Percentiles rank a stretch among this genome's conserved stretches.
Conservation (phyloP, 2,329 filamentous ascomycete species). For the Raffaelea deltoideospora region DNA sequence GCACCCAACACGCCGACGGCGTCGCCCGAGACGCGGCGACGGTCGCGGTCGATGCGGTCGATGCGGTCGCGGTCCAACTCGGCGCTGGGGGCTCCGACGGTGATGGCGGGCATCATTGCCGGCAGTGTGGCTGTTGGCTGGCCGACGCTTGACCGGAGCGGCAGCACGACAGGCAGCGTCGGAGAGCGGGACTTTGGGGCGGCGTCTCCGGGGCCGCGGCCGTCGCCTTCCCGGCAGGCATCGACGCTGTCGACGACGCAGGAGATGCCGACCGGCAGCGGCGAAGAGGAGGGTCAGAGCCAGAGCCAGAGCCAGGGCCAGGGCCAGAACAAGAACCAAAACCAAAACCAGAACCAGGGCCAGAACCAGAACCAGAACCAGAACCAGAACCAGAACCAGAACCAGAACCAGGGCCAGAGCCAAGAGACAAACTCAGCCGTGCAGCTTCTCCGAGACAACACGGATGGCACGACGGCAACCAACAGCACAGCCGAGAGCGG, state of each 20-base stretch:
- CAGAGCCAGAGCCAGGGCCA: no score
- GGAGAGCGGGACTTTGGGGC: background rate
- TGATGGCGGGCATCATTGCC: conserved; percentile 73
- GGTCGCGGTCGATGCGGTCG: conserved; percentile 40
- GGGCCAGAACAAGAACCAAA: no score
- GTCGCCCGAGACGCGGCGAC: conserved; percentile 45
- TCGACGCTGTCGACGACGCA: no score
- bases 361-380: no score
- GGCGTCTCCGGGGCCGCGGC: background rate
- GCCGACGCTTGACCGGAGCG: conserved; percentile 49
- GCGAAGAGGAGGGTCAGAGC: no score
- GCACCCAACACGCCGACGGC: conserved; percentile 16
- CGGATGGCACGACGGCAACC: conserved; percentile 1
- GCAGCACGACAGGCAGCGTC: conserved; percentile 10
- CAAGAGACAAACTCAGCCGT: no score
- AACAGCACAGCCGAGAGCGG: background rate
- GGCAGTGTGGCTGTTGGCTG: conserved; percentile 62
- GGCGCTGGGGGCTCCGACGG: conserved; percentile 56
- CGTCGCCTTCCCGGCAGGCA: no score
- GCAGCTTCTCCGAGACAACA: conserved; percentile 1
- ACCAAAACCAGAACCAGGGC: no score
- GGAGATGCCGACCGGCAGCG: no score
- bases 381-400: no score
- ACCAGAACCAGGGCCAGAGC: no score
- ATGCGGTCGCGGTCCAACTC: conserved; percentile 53